These are phyloP conservation scores for Lagerstroemia speciosa DNA, from an alignment of 345 rosid species.

Conservation along the genomic window DNA sequence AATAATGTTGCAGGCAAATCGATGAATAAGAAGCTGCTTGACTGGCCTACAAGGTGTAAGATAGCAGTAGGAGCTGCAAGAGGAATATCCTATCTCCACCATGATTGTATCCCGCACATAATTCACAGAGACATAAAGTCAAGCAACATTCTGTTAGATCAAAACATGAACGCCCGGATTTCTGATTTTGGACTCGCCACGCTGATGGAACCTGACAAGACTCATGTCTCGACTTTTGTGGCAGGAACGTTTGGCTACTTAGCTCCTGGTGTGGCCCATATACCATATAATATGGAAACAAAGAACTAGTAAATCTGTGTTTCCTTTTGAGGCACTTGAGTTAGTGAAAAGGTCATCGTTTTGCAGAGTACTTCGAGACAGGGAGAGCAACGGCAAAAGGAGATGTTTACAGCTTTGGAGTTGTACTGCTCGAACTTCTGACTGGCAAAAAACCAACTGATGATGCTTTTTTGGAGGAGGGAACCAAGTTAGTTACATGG, in stretches of 20 bases:
- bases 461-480: constrained; percentile 75
- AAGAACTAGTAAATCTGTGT: not conserved
- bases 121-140: constrained; percentile 86
- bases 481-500: constrained; percentile 89
- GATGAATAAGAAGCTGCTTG: constrained; percentile 28
- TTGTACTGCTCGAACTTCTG: constrained; percentile 66
- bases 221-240: constrained; percentile 72
- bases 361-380: constrained; percentile 70
- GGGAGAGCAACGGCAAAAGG: constrained; percentile 75
- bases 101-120: constrained; percentile 83
- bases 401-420: constrained; percentile 85
- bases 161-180: constrained; percentile 72
- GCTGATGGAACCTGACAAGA: constrained; percentile 68
- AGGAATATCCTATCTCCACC: constrained; percentile 83
- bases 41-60: constrained; percentile 53
- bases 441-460: constrained; percentile 73
- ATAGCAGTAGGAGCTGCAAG: constrained; percentile 81
- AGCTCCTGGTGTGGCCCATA: constrained; percentile 53
- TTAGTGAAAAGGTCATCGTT: not conserved
- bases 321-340: not conserved
- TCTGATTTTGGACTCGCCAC: constrained; percentile 85
- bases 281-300: not conserved
- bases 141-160: constrained; percentile 73
- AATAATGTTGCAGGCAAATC: constrained; percentile 37
- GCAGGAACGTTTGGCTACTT: constrained; percentile 89